These are phyloP conservation scores for Pythium monospermum DNA, from an alignment of 352 stramenopile genomes.

Conservation along the genomic window DNA sequence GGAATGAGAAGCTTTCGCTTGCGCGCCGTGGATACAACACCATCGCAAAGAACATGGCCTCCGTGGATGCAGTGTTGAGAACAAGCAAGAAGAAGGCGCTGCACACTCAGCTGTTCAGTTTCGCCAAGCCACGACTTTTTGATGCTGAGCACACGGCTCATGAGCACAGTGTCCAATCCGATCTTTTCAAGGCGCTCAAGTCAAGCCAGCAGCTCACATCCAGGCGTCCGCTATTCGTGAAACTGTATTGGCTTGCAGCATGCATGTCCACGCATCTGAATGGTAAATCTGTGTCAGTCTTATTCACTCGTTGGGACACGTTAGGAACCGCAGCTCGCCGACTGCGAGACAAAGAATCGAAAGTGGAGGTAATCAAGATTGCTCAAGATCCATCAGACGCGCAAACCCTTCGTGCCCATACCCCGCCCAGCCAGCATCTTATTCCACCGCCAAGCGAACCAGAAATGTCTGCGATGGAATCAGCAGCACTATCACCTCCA, in stretches of 20 bases:
- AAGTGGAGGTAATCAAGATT: too few species aligned
- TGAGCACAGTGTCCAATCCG: neutral
- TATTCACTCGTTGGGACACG: constrained; percentile 1
- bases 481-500: too few species aligned
- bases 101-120: neutral
- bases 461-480: too few species aligned
- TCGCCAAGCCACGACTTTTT: neutral
- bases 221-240: neutral
- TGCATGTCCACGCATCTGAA: neutral
- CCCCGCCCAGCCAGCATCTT: too few species aligned
- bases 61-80: neutral
- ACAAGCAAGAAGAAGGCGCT: neutral
- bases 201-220: neutral
- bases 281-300: neutral
- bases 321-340: neutral
- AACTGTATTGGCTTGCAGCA: neutral
- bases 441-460: too few species aligned
- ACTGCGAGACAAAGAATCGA: too few species aligned
- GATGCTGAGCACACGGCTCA: neutral
- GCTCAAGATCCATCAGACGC: too few species aligned
- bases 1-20: neutral
- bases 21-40: neutral
- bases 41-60: neutral
- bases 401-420: too few species aligned
- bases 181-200: constrained; percentile 4